Percentiles rank a stretch among this genome's conserved stretches.
phyloP scores from a whole-genome alignment of 164 flowering plant species.

The Hamamelis virginiana region DNA sequence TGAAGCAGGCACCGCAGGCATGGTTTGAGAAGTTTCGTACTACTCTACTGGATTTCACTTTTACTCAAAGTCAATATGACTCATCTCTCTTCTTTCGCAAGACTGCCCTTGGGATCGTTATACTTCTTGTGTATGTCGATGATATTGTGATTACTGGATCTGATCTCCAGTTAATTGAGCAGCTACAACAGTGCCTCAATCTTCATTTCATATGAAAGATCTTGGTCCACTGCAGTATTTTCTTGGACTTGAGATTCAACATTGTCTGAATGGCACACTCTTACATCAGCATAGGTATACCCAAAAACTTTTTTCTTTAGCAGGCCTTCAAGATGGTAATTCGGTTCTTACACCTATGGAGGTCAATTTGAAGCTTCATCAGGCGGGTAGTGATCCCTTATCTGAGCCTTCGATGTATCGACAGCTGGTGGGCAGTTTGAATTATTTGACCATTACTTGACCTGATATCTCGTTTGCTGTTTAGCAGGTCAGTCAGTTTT shows the following conservation, averaged over 20 bases:
- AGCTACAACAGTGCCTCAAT: background rate
- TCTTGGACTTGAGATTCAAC: background rate
- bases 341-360: background rate
- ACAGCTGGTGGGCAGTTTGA: conserved; percentile 5
- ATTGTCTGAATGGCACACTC: background rate
- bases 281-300: conserved; percentile 5
- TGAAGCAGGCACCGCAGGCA: background rate
- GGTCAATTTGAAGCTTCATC: background rate
- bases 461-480: background rate
- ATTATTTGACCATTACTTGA: conserved; percentile 2
- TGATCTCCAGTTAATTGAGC: background rate
- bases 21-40: conserved; percentile 10
- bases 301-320: too few relatives aligned
- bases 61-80: conserved; percentile 1
- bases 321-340: too few relatives aligned
- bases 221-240: background rate
- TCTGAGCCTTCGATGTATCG: background rate
- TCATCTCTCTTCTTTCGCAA: conserved; percentile 1
- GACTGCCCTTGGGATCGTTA: background rate
- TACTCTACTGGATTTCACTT: background rate
- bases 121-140: conserved; percentile 6
- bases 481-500: background rate
- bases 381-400: background rate
- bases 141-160: conserved; percentile 1
- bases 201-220: background rate